Base-by-base conservation (phyloP, 768 basidiomycete genomes). In the Agrocybe pediades region DNA sequence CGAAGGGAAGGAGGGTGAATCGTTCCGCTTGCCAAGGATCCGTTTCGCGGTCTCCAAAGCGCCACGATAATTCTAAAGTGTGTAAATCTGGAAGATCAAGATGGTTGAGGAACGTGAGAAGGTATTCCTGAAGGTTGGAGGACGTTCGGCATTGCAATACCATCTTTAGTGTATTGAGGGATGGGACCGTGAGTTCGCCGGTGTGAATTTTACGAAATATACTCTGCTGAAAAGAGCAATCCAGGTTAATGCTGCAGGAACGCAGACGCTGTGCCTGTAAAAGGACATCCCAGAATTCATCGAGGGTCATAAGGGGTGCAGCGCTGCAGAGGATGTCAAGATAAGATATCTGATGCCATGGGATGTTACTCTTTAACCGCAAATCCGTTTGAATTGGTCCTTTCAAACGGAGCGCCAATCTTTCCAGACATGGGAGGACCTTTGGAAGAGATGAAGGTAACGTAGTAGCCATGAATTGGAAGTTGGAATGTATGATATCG, bases 311-410 rank as follows among this genome's bases (percentile, higher is more conserved):
- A 25, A 73, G 51, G 23, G 67, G 56, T n/a, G 63, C 58, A 29
- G 63, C 60, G 49, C 73, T 72, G 6, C 72, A 53, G 53, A 70
- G 69, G 16, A 79, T 67, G 59, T 75, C 65, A 9, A 80, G 45
- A 17, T 46, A 50, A 0, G 74, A 70, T 11, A 79, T 62, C 51
- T 74, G 76, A n/a, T 52, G 51, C 75, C 77, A 80, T 29, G 73
- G 70, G 26, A 78, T 61, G 15, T 65, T 62, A 13, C 68, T 42
- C 13, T 56, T 36, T 8, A 58, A 59, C 21, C 73, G 43, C n/a
- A n/a, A n/a, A n/a, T n/a, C n/a, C n/a, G n/a, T n/a, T n/a, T n/a
- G n/a, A n/a, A n/a, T n/a, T n/a, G 46, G 42, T 1, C 71, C 71
- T 20, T 62, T 61, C 41, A 67, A 57, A 36, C 70, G 65, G 11